A percentile compares a stretch with the other conserved stretches of the same genome.
These are phyloP conservation scores for Babesia ovis DNA, from an alignment of 169 alveolate genomes.

Conservation along the genomic window DNA sequence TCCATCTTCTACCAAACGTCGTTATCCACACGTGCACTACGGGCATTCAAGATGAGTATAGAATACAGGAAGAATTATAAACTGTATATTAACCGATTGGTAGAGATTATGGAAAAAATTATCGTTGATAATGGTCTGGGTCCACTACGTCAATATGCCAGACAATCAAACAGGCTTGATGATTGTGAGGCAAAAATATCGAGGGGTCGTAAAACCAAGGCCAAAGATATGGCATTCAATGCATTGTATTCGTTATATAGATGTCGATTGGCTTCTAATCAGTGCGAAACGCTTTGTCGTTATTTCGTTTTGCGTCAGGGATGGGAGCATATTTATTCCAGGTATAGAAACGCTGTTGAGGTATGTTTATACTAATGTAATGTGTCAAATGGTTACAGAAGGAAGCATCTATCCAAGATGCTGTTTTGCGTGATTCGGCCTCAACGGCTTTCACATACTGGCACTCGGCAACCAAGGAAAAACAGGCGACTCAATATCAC, in stretches of 20 bases:
- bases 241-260: not conserved
- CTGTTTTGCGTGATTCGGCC: conserved; percentile 19
- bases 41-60: conserved; percentile 4
- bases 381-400: not conserved
- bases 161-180: not conserved
- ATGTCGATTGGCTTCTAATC: not conserved
- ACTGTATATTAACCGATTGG: not conserved
- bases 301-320: conserved; percentile 6
- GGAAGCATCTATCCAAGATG: conserved; percentile 4
- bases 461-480: conserved; percentile 25
- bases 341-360: not conserved
- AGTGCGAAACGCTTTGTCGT: not conserved
- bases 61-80: not conserved
- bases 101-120: conserved; percentile 6
- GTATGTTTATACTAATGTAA: not conserved
- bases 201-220: not conserved
- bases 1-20: conserved; percentile 28
- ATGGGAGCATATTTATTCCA: conserved; percentile 2
- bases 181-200: conserved; percentile 5
- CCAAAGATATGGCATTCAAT: not conserved
- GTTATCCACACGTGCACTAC: conserved; percentile 9
- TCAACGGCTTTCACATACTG: conserved; percentile 4
- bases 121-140: not conserved
- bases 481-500: conserved; percentile 25
- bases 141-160: conserved; percentile 13